These are phyloP conservation scores for Herpotrichia juniperi DNA, from an alignment of 2,329 filamentous ascomycete genomes.

Conservation along the genomic window DNA sequence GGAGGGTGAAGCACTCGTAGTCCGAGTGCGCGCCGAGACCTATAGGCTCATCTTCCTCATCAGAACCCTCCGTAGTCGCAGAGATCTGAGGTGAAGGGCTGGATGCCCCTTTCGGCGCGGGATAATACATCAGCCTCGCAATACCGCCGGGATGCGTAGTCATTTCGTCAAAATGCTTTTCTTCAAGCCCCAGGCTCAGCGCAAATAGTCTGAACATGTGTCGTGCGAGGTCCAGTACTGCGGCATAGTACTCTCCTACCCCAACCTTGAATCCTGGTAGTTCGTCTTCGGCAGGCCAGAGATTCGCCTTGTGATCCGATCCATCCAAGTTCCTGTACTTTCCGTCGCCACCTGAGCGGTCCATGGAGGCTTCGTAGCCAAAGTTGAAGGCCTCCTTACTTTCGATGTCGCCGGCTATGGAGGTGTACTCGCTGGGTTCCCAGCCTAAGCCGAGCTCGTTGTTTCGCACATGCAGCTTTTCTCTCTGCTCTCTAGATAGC, in stretches of 20 bases:
- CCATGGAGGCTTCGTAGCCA: slow-evolving; percentile 49
- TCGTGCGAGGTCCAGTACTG: slow-evolving; percentile 45
- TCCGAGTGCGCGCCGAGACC: slow-evolving; percentile 48
- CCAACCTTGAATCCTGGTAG: slow-evolving; percentile 47
- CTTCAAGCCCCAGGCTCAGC: slow-evolving; percentile 44
- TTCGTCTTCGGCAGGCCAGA: slow-evolving; percentile 48
- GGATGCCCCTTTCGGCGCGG: slow-evolving; percentile 36
- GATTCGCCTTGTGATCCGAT: slow-evolving; percentile 38
- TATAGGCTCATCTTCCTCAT: slow-evolving; percentile 34
- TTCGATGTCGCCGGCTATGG: slow-evolving; percentile 48
- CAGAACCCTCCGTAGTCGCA: slow-evolving; percentile 1
- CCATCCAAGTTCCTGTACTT: slow-evolving; percentile 50
- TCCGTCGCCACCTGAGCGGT: slow-evolving; percentile 49
- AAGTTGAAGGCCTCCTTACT: slow-evolving; percentile 53
- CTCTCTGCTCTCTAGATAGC: slow-evolving; percentile 41
- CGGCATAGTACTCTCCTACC: slow-evolving; percentile 47
- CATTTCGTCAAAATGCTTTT: slow-evolving; percentile 49
- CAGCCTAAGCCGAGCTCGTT: slow-evolving; percentile 49
- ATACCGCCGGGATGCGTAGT: slow-evolving; percentile 50
- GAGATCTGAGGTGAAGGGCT: slow-evolving; percentile 15
- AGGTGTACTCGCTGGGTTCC: slow-evolving; percentile 50
- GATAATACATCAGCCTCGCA: slow-evolving; percentile 47
- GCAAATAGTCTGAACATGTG: slow-evolving; percentile 51
- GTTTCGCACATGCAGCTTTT: slow-evolving; percentile 47
- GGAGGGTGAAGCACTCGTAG: slow-evolving; percentile 42